These are phyloP conservation scores for Fusarium sororula DNA, from an alignment of 2,329 filamentous ascomycete genomes.

Conservation along the genomic window DNA sequence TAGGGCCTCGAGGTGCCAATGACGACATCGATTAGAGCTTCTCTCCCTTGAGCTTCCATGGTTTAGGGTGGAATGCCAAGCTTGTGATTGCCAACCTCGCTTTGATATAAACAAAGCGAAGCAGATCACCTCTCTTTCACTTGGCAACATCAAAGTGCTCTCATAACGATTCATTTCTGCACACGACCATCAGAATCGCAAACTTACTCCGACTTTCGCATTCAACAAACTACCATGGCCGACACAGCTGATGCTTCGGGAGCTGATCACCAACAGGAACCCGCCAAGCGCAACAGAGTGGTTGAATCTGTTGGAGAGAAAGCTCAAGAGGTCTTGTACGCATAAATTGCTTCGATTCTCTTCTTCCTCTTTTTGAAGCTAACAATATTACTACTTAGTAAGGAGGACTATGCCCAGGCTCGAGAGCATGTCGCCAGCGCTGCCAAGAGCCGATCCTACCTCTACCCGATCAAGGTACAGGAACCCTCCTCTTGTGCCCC, in stretches of 20 bases:
- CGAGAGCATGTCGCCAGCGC: slow-evolving; percentile 72
- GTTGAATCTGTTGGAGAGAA: slow-evolving; percentile 54
- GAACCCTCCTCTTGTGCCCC: not conserved
- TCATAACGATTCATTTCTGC: not conserved
- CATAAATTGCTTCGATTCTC: not conserved
- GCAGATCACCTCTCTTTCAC: not conserved
- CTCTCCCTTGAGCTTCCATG: slow-evolving; percentile 24
- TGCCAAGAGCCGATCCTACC: slow-evolving; percentile 78
- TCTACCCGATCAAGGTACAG: slow-evolving; percentile 81
- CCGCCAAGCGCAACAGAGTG: slow-evolving; percentile 44
- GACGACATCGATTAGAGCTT: slow-evolving; percentile 36
- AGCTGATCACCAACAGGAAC: slow-evolving; percentile 29
- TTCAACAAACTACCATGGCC: slow-evolving; percentile 31
- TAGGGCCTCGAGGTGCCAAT: slow-evolving; percentile 15
- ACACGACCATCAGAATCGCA: not conserved
- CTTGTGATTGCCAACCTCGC: slow-evolving; percentile 22
- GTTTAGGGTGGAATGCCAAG: slow-evolving; percentile 26
- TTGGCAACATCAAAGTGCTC: not conserved
- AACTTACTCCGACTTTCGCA: not conserved
- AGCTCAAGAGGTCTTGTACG: slow-evolving; percentile 61
- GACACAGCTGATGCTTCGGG: slow-evolving; percentile 38
- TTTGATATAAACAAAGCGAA: slow-evolving; percentile 15
- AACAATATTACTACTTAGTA: slow-evolving; percentile 48
- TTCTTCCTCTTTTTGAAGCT: slow-evolving; percentile 2
- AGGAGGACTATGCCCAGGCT: slow-evolving; percentile 77